These are phyloP conservation scores for Graphilbum sp. DNA, from an alignment of 2,329 filamentous ascomycete species.

Conservation along the genomic window DNA sequence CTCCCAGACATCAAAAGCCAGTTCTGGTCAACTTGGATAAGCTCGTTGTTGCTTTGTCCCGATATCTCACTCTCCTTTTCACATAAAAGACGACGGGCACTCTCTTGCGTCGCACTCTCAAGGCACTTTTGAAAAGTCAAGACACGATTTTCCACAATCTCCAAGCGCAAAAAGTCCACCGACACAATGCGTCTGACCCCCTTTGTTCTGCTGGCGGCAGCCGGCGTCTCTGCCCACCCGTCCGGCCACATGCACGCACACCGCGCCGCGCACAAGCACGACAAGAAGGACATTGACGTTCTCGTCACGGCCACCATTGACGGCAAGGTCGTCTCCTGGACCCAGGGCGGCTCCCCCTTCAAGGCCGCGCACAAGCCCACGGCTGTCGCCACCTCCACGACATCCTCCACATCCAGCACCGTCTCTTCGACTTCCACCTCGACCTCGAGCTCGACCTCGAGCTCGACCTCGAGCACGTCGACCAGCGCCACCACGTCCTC, in stretches of 20 bases:
- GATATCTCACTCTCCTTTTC: no score
- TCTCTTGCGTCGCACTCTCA: no score
- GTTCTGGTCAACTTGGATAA: slow-evolving; percentile 11
- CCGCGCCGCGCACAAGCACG: slow-evolving; percentile 14
- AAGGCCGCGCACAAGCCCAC: slow-evolving; percentile 14
- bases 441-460: slow-evolving; percentile 1
- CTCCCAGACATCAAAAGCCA: not conserved
- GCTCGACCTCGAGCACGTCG: slow-evolving; percentile 2
- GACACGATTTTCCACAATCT: not conserved
- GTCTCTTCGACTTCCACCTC: not conserved
- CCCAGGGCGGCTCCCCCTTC: slow-evolving; percentile 12
- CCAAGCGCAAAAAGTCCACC: no score
- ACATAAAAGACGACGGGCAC: no score
- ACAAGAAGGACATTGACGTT: slow-evolving; percentile 9
- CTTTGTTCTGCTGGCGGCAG: slow-evolving; percentile 16
- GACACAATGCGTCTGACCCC: slow-evolving; percentile 12
- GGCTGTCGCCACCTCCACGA: slow-evolving; percentile 2
- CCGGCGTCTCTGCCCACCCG: slow-evolving; percentile 18
- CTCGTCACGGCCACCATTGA: slow-evolving; percentile 13
- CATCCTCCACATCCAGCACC: slow-evolving; percentile 2
- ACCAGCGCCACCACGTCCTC: slow-evolving; percentile 5
- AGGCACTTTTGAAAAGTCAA: no score
- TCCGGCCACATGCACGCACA: slow-evolving; percentile 20
- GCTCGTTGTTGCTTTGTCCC: no score
- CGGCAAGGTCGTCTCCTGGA: slow-evolving; percentile 14